phyloP scores from a whole-genome alignment of 2,329 filamentous ascomycete species.

The Botrytis porri region DNA sequence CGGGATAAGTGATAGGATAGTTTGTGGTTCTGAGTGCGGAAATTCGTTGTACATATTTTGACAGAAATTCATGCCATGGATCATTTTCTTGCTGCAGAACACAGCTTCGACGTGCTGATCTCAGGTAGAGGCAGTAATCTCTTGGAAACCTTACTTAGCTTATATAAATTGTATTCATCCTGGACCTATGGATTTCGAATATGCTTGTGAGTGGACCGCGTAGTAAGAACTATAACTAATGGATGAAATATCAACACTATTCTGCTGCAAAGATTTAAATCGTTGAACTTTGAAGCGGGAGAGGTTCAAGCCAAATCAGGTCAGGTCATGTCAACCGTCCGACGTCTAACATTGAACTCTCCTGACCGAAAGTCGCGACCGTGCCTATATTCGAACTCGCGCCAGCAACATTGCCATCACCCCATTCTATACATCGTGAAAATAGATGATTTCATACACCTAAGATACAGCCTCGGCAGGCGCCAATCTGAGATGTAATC shows the following conservation, averaged over 20 bases:
- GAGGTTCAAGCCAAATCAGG: not conserved
- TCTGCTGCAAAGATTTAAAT: not conserved
- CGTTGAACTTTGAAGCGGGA: not conserved
- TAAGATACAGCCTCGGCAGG: too few species aligned
- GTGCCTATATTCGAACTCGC: not conserved
- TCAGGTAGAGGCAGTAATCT: too few species aligned
- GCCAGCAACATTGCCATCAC: not conserved
- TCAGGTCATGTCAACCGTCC: too few species aligned
- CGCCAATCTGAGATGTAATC: not conserved
- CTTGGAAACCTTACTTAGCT: not conserved
- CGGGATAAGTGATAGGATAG: conserved; percentile 31
- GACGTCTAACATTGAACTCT: too few species aligned
- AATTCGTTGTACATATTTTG: not conserved
- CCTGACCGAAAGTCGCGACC: not conserved
- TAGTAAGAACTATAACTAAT: not conserved
- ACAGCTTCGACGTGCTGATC: not conserved
- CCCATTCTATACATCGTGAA: not conserved
- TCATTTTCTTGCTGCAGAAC: not conserved
- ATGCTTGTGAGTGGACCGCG: not conserved
- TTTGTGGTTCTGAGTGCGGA: not conserved
- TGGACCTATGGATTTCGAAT: too few species aligned
- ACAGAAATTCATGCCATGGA: not conserved
- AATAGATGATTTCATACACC: too few species aligned
- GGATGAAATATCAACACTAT: not conserved
- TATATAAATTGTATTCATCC: not conserved